Evolutionary conservation across 768 basidiomycete species (phyloP).

Genomic region (Calocera viscosa): DNA sequence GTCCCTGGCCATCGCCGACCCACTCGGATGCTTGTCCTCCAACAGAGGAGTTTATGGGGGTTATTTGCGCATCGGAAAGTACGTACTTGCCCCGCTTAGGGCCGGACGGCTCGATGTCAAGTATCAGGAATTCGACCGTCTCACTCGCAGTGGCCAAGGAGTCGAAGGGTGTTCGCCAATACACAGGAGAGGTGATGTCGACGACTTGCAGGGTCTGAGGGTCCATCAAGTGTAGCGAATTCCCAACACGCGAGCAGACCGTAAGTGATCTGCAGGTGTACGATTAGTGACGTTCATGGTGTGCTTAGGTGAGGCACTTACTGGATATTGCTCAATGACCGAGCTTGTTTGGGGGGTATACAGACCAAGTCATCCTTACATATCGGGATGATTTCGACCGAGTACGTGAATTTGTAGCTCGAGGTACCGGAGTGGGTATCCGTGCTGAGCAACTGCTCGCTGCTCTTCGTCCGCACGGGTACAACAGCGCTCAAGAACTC

Average conservation of each 20-base stretch:
- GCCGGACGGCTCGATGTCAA: slow-evolving; percentile 82
- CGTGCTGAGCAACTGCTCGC: slow-evolving; percentile 85
- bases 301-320: slow-evolving; percentile 17
- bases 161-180: slow-evolving; percentile 88
- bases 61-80: slow-evolving; percentile 81
- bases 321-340: slow-evolving; percentile 71
- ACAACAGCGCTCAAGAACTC: slow-evolving; percentile 84
- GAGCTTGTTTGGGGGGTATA: slow-evolving; percentile 71
- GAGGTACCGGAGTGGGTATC: slow-evolving; percentile 88
- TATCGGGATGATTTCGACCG: slow-evolving; percentile 90
- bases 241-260: slow-evolving; percentile 82
- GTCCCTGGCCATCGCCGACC: slow-evolving; percentile 43
- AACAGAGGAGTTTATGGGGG: slow-evolving; percentile 65
- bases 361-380: slow-evolving; percentile 98
- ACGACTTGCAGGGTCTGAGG: slow-evolving; percentile 70
- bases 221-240: slow-evolving; percentile 82
- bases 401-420: slow-evolving; percentile 95
- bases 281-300: neutral
- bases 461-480: slow-evolving; percentile 81
- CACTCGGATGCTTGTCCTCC: slow-evolving; percentile 40
- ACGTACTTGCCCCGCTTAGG: slow-evolving; percentile 64
- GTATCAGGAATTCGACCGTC: slow-evolving; percentile 85
- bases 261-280: slow-evolving; percentile 47
- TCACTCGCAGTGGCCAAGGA: slow-evolving; percentile 70
- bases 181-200: slow-evolving; percentile 65